Evolutionary conservation across 805 yeast genomes (phyloP).

Genomic region (Starmerella potacharoeniae): DNA sequence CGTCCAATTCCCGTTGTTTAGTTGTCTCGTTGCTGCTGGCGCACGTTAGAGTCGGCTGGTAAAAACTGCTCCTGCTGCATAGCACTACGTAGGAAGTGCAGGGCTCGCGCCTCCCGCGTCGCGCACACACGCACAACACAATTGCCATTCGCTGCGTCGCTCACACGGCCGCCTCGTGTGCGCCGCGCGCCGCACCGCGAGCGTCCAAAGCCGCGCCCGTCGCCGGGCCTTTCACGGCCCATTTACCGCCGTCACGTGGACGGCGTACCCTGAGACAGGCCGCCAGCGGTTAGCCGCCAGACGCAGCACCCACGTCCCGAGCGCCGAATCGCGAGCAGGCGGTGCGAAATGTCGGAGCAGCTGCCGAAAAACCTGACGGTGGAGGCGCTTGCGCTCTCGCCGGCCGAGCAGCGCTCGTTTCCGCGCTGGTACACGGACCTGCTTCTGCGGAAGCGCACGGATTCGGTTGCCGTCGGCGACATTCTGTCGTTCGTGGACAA

Average conservation of each 20-base stretch:
- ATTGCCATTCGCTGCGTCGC: no score
- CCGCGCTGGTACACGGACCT: constrained; percentile 89
- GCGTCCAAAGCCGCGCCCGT: no score
- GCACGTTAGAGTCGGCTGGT: no score
- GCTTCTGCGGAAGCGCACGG: constrained; percentile 51
- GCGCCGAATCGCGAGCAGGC: background rate
- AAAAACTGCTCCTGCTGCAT: no score
- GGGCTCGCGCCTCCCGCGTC: no score
- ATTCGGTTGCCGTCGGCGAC: constrained; percentile 59
- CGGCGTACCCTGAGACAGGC: background rate
- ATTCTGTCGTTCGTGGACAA: constrained; percentile 69
- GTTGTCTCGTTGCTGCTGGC: no score
- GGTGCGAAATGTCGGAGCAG: constrained; percentile 11
- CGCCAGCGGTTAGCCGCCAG: background rate
- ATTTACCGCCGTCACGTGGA: background rate
- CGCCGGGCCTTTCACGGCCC: no score
- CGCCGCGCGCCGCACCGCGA: no score
- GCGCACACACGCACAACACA: no score
- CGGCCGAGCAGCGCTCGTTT: constrained; percentile 72
- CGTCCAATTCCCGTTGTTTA: no score
- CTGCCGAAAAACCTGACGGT: constrained; percentile 20
- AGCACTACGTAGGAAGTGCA: no score
- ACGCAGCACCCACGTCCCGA: background rate
- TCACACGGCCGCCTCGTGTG: no score
- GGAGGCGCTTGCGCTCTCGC: constrained; percentile 45